Evolutionary conservation across 1,284 basidiomycete genomes (phyloP).

Genomic region (Butyriboletus appendiculatus): DNA sequence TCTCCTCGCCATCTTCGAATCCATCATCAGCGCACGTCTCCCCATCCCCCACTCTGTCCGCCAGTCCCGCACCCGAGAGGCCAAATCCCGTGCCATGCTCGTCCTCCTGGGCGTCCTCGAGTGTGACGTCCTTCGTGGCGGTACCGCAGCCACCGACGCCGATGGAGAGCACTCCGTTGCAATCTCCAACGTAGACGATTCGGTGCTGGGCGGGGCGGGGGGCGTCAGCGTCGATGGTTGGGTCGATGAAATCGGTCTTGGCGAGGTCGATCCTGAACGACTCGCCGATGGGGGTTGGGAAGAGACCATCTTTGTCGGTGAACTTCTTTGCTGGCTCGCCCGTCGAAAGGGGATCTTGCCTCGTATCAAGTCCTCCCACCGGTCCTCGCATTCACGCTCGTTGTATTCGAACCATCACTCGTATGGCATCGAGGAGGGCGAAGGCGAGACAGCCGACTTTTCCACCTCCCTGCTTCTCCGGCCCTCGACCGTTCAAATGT

Average conservation of each 20-base stretch:
- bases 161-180: conserved; percentile 10
- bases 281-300: conserved; percentile 62
- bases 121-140: conserved; percentile 57
- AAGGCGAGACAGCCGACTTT: conserved; percentile 20
- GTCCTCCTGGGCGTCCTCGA: conserved; percentile 77
- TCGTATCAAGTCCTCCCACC: conserved; percentile 6
- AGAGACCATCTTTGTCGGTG: conserved; percentile 62
- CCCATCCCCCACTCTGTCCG: conserved; percentile 46
- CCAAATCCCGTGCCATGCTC: conserved; percentile 63
- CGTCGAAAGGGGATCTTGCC: conserved; percentile 43
- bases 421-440: conserved; percentile 20
- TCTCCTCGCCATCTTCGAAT: conserved; percentile 65
- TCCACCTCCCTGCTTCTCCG: conserved; percentile 27
- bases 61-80: conserved; percentile 40
- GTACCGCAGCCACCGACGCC: conserved; percentile 7
- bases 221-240: conserved; percentile 32
- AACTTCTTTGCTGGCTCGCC: conserved; percentile 67
- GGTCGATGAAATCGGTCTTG: conserved; percentile 56
- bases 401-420: conserved; percentile 26
- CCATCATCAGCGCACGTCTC: conserved; percentile 49
- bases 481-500: conserved; percentile 13
- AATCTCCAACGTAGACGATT: conserved; percentile 20
- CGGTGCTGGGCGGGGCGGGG: conserved; percentile 14
- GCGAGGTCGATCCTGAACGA: conserved; percentile 59
- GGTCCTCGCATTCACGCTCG: conserved; percentile 13